Base-by-base conservation (phyloP, 2,329 filamentous ascomycete species). In the Tolypocladium ophioglossoides region DNA sequence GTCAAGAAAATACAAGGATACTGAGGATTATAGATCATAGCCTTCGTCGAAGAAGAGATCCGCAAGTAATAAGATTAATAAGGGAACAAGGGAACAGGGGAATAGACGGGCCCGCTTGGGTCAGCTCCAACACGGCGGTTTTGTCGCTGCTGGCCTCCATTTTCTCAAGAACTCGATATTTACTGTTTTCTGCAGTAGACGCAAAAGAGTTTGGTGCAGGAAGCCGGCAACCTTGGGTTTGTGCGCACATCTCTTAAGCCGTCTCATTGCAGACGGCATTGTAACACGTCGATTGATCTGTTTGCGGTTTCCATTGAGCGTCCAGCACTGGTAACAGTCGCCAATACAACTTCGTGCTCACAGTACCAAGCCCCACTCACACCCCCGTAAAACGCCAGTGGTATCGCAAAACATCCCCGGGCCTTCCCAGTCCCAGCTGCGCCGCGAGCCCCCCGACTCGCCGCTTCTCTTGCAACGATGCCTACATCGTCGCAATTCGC, bases 401-500 rank as follows among this genome's bases (percentile, higher is more conserved):
- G 24, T 4, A 37, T 37, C 35, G 16, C 24, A 18, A 30, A 6
- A 34, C 5, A 20, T 20, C 9, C 3, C 35, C 24, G 16, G 16
- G 9, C 10, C 9, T 20, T 47, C 27, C 5, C 16, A 47, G 44
- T 47, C 24, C 41, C 22, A 18, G 9, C 24, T 18, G 41, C 24
- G 22, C 37, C 2, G 38, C 11, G n/a, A 46, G 41, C 24, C 22
- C 16, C 11, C 8, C 41, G 16, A 14, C 24, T 7, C 14, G 24
- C 16, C 11, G 27, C 10, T 14, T 11, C 2, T 8, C 27, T 30
- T 14, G 24, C n/a, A 41, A 32, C 12, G 37, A 44, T 9, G n/a
- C 58, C 60, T 68, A 73, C 55, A 73, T 60, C 3, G 72, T 74
- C 32, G 70, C 70, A 50, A 66, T 71, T 53, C 72, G 68, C 8